Conservation (phyloP, 441 rosid genomes). For the Corymbia calophylla region DNA sequence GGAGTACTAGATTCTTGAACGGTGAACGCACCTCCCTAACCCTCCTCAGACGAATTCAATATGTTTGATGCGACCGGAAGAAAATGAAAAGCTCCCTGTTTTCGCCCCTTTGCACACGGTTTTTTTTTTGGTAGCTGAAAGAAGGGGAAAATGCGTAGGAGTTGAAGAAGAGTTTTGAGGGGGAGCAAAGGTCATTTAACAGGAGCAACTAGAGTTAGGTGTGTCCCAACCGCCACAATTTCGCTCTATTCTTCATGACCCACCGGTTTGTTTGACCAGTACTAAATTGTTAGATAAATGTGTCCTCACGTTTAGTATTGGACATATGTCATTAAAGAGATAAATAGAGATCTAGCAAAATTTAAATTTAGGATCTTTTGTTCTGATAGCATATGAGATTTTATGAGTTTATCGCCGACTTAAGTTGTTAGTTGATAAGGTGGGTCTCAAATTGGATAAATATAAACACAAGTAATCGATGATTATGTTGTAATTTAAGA, state of each 20-base stretch:
- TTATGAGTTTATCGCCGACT: too few relatives aligned
- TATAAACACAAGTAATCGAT: rapidly evolving
- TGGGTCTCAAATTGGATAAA: neutral
- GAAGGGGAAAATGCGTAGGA: neutral
- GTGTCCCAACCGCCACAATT: neutral
- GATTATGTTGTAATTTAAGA: rapidly evolving
- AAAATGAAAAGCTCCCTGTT: neutral
- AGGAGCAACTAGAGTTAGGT: neutral
- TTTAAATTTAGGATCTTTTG: too few relatives aligned
- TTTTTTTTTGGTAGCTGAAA: neutral
- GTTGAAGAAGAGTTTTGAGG: neutral
- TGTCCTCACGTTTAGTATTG: too few relatives aligned
- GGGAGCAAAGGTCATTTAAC: neutral
- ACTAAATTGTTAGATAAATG: too few relatives aligned
- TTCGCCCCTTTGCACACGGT: neutral
- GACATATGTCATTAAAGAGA: too few relatives aligned
- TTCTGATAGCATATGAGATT: too few relatives aligned
- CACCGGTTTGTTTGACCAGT: too few relatives aligned
- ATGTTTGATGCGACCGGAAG: neutral
- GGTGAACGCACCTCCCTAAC: neutral
- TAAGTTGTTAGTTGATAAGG: too few relatives aligned
- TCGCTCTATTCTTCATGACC: neutral
- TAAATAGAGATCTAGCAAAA: too few relatives aligned
- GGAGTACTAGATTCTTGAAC: neutral
- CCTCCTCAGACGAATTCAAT: neutral